phyloP scores from a whole-genome alignment of 495 filamentous ascomycete species.

The Lentithecium fluviatile region DNA sequence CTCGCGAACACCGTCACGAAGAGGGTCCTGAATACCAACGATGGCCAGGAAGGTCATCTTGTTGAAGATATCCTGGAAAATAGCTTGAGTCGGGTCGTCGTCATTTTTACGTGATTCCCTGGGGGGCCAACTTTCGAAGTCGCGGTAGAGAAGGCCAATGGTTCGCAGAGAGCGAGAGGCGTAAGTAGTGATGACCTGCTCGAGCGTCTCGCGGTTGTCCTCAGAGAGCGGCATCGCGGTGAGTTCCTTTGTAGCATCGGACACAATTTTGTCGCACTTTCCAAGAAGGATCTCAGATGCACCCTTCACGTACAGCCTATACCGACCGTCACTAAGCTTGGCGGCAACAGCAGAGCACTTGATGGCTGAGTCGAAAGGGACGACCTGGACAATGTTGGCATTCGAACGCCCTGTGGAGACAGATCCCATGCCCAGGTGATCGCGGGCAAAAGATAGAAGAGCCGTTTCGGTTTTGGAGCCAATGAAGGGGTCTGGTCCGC shows the following conservation, averaged over 20 bases:
- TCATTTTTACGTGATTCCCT: conserved; percentile 62
- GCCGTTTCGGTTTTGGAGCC: conserved; percentile 76
- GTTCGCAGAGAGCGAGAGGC: conserved; percentile 81
- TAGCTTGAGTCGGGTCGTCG: conserved; percentile 66
- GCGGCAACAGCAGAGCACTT: conserved; percentile 71
- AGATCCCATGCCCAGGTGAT: conserved; percentile 62
- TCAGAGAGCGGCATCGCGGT: conserved; percentile 30
- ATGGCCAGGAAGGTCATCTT: conserved; percentile 63
- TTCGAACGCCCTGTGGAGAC: conserved; percentile 59
- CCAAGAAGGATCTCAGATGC: conserved; percentile 69
- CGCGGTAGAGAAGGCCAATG: conserved; percentile 81
- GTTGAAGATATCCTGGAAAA: conserved; percentile 76
- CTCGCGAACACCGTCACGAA: conserved; percentile 67
- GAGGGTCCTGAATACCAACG: conserved; percentile 67
- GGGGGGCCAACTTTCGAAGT: conserved; percentile 89
- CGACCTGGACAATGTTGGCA: conserved; percentile 59
- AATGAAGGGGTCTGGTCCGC: conserved; percentile 55
- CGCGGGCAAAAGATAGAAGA: conserved; percentile 59
- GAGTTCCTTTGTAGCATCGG: conserved; percentile 64
- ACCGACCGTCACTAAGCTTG: conserved; percentile 54
- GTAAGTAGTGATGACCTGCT: conserved; percentile 69
- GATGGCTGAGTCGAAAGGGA: conserved; percentile 66
- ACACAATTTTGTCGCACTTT: conserved; percentile 64
- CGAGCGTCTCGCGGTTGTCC: conserved; percentile 52
- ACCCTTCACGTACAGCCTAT: conserved; percentile 67